Evolutionary conservation across 2,329 filamentous ascomycete species (phyloP).

Genomic region (Aureobasidium subglaciale): DNA sequence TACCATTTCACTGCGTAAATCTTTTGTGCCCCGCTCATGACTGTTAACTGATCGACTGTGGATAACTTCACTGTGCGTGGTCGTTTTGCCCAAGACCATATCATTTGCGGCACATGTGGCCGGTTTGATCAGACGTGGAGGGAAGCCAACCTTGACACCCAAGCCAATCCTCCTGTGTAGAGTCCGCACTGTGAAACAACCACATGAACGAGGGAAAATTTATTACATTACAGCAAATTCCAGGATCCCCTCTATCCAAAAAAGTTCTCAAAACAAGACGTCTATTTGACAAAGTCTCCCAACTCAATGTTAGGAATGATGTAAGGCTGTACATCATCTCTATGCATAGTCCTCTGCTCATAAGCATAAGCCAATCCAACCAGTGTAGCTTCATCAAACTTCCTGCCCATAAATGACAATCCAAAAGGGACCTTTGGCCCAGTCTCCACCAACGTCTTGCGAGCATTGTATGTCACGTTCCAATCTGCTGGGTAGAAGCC

Average conservation of each 20-base stretch:
- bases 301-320: slow-evolving; percentile 44
- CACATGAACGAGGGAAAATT: neutral
- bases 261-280: neutral
- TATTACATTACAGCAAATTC: too few relatives aligned
- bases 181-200: too few relatives aligned
- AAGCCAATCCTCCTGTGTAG: too few relatives aligned
- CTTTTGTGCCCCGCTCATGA: too few relatives aligned
- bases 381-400: slow-evolving; percentile 55
- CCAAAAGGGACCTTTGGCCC: slow-evolving; percentile 56
- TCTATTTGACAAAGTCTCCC: slow-evolving; percentile 32
- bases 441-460: slow-evolving; percentile 46
- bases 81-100: too few relatives aligned
- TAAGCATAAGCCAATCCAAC: slow-evolving; percentile 62
- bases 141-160: too few relatives aligned
- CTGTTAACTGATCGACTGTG: too few relatives aligned
- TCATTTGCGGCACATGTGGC: too few relatives aligned
- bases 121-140: too few relatives aligned
- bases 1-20: too few relatives aligned
- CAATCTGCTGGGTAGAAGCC: slow-evolving; percentile 48
- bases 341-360: slow-evolving; percentile 52
- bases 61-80: too few relatives aligned
- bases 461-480: slow-evolving; percentile 37
- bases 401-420: slow-evolving; percentile 53
- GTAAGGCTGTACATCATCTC: slow-evolving; percentile 43
- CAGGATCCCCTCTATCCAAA: too few relatives aligned